Percentiles rank a stretch among this genome's conserved stretches.
phyloP scores from a whole-genome alignment of 805 yeast species.

The Groenewaldozyma tartarivorans region DNA sequence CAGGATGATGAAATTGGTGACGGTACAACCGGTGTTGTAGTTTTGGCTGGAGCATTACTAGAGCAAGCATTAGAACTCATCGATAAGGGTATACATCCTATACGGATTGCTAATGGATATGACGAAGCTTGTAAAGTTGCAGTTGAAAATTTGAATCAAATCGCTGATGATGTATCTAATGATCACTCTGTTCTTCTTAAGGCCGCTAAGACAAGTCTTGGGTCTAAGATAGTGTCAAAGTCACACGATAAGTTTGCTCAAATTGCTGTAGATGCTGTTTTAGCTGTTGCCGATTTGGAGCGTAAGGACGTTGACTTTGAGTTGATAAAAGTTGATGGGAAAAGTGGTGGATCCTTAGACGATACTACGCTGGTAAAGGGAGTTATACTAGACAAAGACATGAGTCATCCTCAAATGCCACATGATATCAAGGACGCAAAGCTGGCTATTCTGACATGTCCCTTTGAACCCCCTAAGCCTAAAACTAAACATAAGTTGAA shows the following conservation, averaged over 20 bases:
- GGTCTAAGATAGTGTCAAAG: conserved; percentile 92
- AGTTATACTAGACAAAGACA: conserved; percentile 90
- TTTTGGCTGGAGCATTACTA: conserved; percentile 83
- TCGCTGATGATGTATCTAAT: conserved; percentile 60
- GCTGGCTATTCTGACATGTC: conserved; percentile 92
- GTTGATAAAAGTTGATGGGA: conserved; percentile 88
- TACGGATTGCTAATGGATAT: conserved; percentile 92
- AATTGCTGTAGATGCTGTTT: conserved; percentile 95
- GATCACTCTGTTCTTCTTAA: conserved; percentile 49
- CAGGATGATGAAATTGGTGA: conserved; percentile 99
- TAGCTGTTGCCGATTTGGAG: conserved; percentile 82
- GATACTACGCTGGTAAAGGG: conserved; percentile 84
- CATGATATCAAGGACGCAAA: conserved; percentile 68
- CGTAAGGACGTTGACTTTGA: conserved; percentile 96
- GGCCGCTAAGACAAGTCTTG: conserved; percentile 91
- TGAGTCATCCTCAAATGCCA: conserved; percentile 98
- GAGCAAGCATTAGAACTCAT: conserved; percentile 92
- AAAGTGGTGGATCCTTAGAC: conserved; percentile 87
- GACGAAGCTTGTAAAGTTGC: conserved; percentile 96
- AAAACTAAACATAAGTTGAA: conserved; percentile 96
- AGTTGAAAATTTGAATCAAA: conserved; percentile 58
- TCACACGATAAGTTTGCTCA: conserved; percentile 87
- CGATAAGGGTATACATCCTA: conserved; percentile 96
- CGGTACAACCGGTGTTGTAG: conserved; percentile 98
- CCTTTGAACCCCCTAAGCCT: conserved; percentile 99